Conservation (phyloP, 306 rosid genomes). For the Lathyrus sativus region DNA sequence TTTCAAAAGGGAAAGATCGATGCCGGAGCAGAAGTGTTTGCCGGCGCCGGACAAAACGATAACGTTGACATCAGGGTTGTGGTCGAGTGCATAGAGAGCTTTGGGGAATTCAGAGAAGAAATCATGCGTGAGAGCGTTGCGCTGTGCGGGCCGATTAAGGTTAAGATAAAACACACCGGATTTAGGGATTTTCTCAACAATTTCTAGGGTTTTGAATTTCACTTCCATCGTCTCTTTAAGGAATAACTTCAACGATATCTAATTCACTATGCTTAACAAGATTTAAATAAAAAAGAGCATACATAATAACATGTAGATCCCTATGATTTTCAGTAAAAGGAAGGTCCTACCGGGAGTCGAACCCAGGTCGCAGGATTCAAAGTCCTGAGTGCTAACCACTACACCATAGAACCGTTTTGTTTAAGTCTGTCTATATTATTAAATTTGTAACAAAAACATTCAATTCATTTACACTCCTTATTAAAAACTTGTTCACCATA, state of each 20-base stretch:
- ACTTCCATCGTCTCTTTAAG: slow-evolving; percentile 47
- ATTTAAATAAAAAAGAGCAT: too few species aligned
- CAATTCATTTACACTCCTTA: too few species aligned
- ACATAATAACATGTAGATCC: not conserved
- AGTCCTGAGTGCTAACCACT: slow-evolving; percentile 90
- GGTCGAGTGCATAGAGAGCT: slow-evolving; percentile 68
- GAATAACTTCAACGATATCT: too few species aligned
- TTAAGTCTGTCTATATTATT: too few species aligned
- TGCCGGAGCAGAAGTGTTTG: slow-evolving; percentile 80
- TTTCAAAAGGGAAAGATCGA: slow-evolving; percentile 53
- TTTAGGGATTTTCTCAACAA: slow-evolving; percentile 44
- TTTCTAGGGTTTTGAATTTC: slow-evolving; percentile 55
- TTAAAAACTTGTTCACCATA: too few species aligned
- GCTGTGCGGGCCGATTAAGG: slow-evolving; percentile 65
- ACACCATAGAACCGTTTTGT: slow-evolving; percentile 70
- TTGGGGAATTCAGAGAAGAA: slow-evolving; percentile 72
- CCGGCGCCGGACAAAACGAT: slow-evolving; percentile 74
- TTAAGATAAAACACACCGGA: slow-evolving; percentile 55
- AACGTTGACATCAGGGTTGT: slow-evolving; percentile 57
- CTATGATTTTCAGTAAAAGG: too few species aligned
- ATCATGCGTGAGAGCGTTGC: slow-evolving; percentile 65
- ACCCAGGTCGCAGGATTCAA: slow-evolving; percentile 90
- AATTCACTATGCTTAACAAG: too few species aligned
- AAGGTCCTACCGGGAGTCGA: slow-evolving; percentile 92
- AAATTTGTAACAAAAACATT: too few species aligned